Base-by-base conservation (phyloP, 305 asterid species). In the Caryopteris hybrid region DNA sequence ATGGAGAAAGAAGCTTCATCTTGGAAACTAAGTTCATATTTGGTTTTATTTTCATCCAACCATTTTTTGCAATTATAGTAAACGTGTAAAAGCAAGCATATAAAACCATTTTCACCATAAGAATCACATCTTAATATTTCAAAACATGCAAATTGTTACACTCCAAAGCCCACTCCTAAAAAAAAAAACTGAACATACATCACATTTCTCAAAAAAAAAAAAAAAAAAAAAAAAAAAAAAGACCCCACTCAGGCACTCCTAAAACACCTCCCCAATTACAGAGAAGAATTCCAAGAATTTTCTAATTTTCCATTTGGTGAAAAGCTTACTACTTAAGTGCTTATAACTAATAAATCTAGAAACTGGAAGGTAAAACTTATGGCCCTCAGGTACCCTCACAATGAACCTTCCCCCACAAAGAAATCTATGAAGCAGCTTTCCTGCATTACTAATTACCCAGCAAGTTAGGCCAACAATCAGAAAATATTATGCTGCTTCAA, bases 401-500 rank as follows among this genome's bases (percentile, higher is more conserved):
- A 45, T 23, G 55, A 25, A 27, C 9, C 29, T 14, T n/a, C 41
- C 52, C 22, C n/a, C 7, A 41, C 0, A 27, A 23, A n/a, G 51
- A n/a, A 34, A 61, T 4, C 52, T n/a, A 47, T 12, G 33, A 60
- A 60, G 58, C 41, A 43, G 61, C 39, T 47, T 64, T 64, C 48
- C 47, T 21, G 66, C 66, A 60, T 12, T 39, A 60, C 4, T 12
- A 22, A 41, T n/a, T 27, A 38, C 41, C 43, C 8, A 2, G 41
- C 12, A 53, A 14, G 13, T 21, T 38, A 17, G 31, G 8, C 33
- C 64, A 18, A 60, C 13, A 22, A n/a, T 4, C 0, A 17, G 14
- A 34, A 16, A 31, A 56, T 14, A 6, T n/a, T 60, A 39, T 3
- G 8, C 52, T 13, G 52, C 51, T n/a, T 1, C 22, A 17, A 22